Base-by-base conservation (phyloP, 1,284 basidiomycete species). In the Cryptococcus sp. region DNA sequence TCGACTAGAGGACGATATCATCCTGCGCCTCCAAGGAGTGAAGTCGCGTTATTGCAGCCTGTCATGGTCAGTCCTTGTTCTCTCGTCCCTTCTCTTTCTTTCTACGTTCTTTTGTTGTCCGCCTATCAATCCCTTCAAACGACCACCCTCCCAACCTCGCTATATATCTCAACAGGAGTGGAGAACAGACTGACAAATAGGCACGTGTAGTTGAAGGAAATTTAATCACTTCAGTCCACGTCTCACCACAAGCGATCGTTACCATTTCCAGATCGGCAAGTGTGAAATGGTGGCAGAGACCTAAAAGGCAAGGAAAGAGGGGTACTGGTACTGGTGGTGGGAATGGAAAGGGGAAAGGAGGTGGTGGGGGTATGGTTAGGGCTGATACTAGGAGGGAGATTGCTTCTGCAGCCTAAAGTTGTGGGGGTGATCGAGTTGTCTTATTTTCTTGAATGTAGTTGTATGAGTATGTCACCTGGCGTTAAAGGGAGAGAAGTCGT, bases 21-120 rank as follows among this genome's bases (percentile, higher is more conserved):
- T 66, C 83, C 88, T 14, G 86, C 92, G 1, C 89, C 90, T 2
- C 88, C 89, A 1, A 80, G 90, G 23, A 89, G 87, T 56, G 91
- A 96, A 62, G 85, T 94, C 7, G 87, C 91, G 3, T 82, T 90
- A 24, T 83, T 96, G 2, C 92, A 96, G 66, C 92, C 92, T 23
- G 88, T 94, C 34, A 77, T 94, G 61, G 88, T 91, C 67, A 62
- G 86, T 79, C 4, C 64, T 70, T 60, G 41, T 52, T 11, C n/a
- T 18, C 39, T 22, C 22, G 2, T 41, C 23, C 36, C 13, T 42
- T n/a, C 18, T 34, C n/a, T 34, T 34, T 39, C 43, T 31, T 16
- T 13, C 23, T 7, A 16, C 19, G 18, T 2, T 42, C 45, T 48
- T 3, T 32, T 23, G 2, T 21, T 28, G 2, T 40, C 22, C 47